A percentile compares a stretch with the other conserved stretches of the same genome.
These are phyloP conservation scores for Phytophthora chlamydospora DNA, from an alignment of 352 stramenopile genomes.

Conservation along the genomic window DNA sequence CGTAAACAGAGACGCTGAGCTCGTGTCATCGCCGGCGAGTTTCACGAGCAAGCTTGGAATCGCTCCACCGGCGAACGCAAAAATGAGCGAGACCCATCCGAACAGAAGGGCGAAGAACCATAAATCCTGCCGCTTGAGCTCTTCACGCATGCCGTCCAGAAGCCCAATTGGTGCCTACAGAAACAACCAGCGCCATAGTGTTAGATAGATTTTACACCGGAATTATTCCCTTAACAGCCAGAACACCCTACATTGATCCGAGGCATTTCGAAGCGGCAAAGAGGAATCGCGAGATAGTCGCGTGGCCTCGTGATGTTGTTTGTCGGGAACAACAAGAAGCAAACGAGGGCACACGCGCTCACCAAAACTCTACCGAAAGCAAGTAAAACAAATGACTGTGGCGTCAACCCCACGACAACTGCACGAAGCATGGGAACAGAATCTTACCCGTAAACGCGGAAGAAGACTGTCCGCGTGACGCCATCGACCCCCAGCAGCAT, in stretches of 20 bases:
- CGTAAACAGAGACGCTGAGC: constrained; percentile 54
- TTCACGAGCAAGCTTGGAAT: constrained; percentile 71
- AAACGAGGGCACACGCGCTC: constrained; percentile 46
- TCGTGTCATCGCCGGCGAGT: constrained; percentile 37
- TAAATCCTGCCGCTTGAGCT: constrained; percentile 62
- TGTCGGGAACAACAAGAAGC: constrained; percentile 74
- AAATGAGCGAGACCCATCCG: constrained; percentile 83
- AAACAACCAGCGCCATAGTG: not conserved
- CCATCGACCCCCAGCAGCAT: constrained; percentile 69
- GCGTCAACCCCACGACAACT: not conserved
- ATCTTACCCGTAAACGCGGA: constrained; percentile 63
- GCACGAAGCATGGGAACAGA: not conserved
- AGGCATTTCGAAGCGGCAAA: constrained; percentile 58
- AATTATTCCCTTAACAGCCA: not conserved
- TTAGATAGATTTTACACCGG: not conserved
- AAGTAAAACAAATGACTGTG: not conserved
- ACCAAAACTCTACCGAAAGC: constrained; percentile 47
- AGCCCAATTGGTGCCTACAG: constrained; percentile 62
- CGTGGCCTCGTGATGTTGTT: constrained; percentile 64
- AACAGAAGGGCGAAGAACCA: constrained; percentile 85
- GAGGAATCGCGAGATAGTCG: constrained; percentile 56
- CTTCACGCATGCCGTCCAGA: constrained; percentile 57
- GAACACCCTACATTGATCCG: constrained; percentile 49
- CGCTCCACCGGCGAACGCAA: constrained; percentile 76
- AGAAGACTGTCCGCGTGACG: constrained; percentile 59